Base-by-base conservation (phyloP, 163 green algal species). In the Trebouxiophyceae sp. region DNA sequence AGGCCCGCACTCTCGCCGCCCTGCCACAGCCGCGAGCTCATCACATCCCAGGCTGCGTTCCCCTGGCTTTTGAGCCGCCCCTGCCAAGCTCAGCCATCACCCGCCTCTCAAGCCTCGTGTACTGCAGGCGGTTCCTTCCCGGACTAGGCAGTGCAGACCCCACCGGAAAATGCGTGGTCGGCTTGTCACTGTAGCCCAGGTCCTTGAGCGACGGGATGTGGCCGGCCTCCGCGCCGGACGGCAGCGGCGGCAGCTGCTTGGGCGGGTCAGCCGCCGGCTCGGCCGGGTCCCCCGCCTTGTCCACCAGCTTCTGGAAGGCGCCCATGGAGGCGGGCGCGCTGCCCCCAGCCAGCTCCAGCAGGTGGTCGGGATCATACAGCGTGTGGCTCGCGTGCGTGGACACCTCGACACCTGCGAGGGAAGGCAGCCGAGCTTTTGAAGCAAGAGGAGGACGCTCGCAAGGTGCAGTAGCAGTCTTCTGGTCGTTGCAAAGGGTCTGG, bases 1-100 rank as follows among this genome's bases (percentile, higher is more conserved):
- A 97, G 72, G 0, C 85, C 89, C 57, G 80, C 81, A 0, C 72
- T 88, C 72, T 97, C 89, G 0, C 91, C 91, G 7, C 91, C 91
- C 84, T 88, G 69, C 28, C 19, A 3, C 60, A 66, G 2, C n/a
- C 39, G n/a, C n/a, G n/a, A n/a, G n/a, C n/a, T n/a, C n/a, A n/a
- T n/a, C n/a, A n/a, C n/a, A n/a, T n/a, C n/a, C n/a, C n/a, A n/a
- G n/a, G n/a, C n/a, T n/a, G n/a, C n/a, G n/a, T n/a, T n/a, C n/a
- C n/a, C n/a, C n/a, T n/a, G n/a, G n/a, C n/a, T n/a, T n/a, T n/a
- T n/a, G n/a, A n/a, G n/a, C n/a, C n/a, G n/a, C n/a, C n/a, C n/a
- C n/a, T n/a, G n/a, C n/a, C n/a, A n/a, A n/a, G n/a, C n/a, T n/a
- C n/a, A n/a, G n/a, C n/a, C n/a, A n/a, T n/a, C n/a, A n/a, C n/a